These are phyloP conservation scores for Jaltomata sinuosa DNA, from an alignment of 257 asterid species.

Conservation along the genomic window DNA sequence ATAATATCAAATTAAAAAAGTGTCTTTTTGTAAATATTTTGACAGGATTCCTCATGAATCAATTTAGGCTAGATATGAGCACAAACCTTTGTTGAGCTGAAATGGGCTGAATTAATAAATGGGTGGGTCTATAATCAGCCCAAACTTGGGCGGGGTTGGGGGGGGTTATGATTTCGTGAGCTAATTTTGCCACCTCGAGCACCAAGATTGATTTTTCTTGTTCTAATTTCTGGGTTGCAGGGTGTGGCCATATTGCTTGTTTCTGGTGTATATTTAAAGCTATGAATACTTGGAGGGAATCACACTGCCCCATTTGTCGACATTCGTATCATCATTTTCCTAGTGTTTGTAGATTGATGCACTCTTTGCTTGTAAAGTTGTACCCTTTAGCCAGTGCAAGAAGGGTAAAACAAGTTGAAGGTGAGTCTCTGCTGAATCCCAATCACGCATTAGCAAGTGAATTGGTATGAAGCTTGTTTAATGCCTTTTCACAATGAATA, in stretches of 20 bases:
- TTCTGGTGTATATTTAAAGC: conserved; percentile 56
- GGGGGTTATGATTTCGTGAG: too few relatives aligned
- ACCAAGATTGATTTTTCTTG: neutral
- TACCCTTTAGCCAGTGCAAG: conserved; percentile 41
- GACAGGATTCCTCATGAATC: too few relatives aligned
- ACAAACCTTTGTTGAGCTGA: too few relatives aligned
- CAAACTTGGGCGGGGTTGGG: too few relatives aligned
- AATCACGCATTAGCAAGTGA: too few relatives aligned
- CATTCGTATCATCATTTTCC: conserved; percentile 47
- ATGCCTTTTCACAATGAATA: neutral
- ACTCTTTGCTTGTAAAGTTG: conserved; percentile 39
- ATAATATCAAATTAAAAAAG: too few relatives aligned
- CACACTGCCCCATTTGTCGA: conserved; percentile 59
- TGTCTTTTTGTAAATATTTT: too few relatives aligned
- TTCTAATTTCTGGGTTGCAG: conserved; percentile 16
- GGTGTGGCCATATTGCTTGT: conserved; percentile 70
- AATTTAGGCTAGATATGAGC: too few relatives aligned
- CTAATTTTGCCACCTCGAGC: too few relatives aligned
- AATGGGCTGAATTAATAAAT: too few relatives aligned
- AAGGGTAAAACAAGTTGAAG: conserved; percentile 49
- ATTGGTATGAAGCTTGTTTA: neutral
- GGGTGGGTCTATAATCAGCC: too few relatives aligned
- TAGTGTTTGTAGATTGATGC: conserved; percentile 40
- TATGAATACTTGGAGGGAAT: conserved; percentile 26
- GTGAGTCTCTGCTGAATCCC: conserved; percentile 15